Conservation (phyloP, 1,284 basidiomycete genomes). For the Filobasidium uniguttulatum region DNA sequence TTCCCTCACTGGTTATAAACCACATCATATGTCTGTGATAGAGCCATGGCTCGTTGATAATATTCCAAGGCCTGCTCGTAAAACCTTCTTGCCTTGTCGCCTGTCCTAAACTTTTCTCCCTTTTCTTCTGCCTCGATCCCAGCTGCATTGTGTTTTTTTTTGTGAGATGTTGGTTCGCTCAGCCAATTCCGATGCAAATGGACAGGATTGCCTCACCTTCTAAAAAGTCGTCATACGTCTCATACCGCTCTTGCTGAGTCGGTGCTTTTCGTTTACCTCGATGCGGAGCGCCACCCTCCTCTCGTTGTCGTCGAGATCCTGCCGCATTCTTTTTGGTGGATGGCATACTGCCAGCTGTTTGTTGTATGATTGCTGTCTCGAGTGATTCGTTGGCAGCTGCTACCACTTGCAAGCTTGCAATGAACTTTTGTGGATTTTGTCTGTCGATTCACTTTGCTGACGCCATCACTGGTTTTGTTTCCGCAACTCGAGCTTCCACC, state of each 20-base stretch:
- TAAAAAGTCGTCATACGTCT: background rate
- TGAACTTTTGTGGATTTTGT: no score
- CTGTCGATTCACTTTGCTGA: no score
- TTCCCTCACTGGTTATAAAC: conserved; percentile 31
- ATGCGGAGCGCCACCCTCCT: background rate
- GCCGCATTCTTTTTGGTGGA: no score
- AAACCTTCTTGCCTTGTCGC: conserved; percentile 34
- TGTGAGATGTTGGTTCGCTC: no score
- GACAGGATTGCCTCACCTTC: background rate
- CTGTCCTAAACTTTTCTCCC: conserved; percentile 35
- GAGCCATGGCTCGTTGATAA: conserved; percentile 29
- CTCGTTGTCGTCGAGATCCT: background rate
- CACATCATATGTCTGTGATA: conserved; percentile 28
- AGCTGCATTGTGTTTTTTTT: no score
- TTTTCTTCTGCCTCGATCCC: conserved; percentile 38
- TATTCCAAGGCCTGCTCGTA: conserved; percentile 33
- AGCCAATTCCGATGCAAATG: background rate
- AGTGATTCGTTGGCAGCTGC: background rate
- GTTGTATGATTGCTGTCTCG: background rate
- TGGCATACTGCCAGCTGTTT: no score
- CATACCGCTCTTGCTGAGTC: background rate
- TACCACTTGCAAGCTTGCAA: no score
- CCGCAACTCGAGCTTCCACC: no score
- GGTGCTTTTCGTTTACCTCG: background rate
- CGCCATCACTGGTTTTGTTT: no score